phyloP scores from a whole-genome alignment of 2,329 filamentous ascomycete species.

The Chalaropsis ovoidea region DNA sequence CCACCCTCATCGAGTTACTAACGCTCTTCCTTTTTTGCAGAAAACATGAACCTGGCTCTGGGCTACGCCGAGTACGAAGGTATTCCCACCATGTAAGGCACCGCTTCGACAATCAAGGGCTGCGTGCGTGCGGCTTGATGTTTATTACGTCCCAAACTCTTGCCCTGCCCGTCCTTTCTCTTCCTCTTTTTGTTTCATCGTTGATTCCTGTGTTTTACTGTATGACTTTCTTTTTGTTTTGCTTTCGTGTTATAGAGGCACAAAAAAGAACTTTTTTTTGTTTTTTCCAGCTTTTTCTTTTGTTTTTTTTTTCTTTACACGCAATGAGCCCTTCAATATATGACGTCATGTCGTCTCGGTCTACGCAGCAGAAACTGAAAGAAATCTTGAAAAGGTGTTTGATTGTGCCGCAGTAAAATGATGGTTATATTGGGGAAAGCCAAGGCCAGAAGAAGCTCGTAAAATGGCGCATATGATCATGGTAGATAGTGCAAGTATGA shows the following conservation, averaged over 20 bases:
- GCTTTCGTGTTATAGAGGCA: constrained; percentile 1
- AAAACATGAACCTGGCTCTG: constrained; percentile 90
- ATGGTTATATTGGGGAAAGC: background rate
- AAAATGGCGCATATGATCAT: background rate
- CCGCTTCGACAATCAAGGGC: too few relatives aligned
- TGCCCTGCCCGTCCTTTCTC: background rate
- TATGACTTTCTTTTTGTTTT: background rate
- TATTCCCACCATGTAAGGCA: constrained; percentile 50
- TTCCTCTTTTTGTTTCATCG: background rate
- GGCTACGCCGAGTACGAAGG: constrained; percentile 83
- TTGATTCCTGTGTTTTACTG: background rate
- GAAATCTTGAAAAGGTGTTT: background rate
- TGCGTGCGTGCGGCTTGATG: background rate
- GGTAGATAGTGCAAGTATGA: background rate
- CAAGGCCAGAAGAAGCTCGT: background rate
- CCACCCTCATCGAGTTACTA: constrained; percentile 2
- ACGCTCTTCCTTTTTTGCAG: constrained; percentile 33
- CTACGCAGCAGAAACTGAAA: background rate
- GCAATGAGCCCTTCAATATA: background rate
- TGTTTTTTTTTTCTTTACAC: background rate
- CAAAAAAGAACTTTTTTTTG: background rate
- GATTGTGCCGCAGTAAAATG: background rate
- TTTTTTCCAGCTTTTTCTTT: background rate
- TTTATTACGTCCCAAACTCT: background rate
- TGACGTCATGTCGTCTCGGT: background rate